Base-by-base conservation (phyloP, 1,139 yeast species). In the Magnusiomyces magnusii region DNA sequence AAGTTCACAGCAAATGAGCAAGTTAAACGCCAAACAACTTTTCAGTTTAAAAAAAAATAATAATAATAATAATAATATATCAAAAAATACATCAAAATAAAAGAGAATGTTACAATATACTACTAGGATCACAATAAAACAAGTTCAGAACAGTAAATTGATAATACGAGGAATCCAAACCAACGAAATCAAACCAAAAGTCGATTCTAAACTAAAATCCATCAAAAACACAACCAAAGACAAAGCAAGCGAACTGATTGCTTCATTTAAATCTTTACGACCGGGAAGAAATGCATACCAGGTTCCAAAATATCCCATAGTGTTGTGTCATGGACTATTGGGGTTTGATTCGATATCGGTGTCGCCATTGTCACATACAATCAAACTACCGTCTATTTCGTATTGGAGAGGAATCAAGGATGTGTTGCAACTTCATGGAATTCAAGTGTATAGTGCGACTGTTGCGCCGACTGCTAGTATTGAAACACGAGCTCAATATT, bases 381-480 rank as follows among this genome's bases (percentile, higher is more conserved):
- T 39, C 44, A 66, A 81, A n/a, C 86, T 23, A 27, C 49, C 27
- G 24, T 44, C 49, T 5, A 71, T 88, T 27, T 86, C 86, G 62
- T 91, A 90, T 69, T 91, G 96, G 95, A 78, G 80, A 61, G 97
- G 97, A 0, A 84, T 91, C 34, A 81, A 80, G 65, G 81, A 81
- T 44, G 83, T 84, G 0, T 71, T 91, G 39, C 80, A 79, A 57
- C 69, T 71, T 0, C 75, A 81, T 28, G 96, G 96, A 0, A 81
- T 88, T 53, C 78, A 79, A 0, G 95, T 88, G 0, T 71, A 86
- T 55, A 83, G 86, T 0, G 90, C 93, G 1, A 82, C 79, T 64
- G 97, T 91, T 0, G 93, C 97, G 0, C 87, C 96, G 0, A 87
- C 87, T 71, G 96, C 90, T 0, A 77, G 85, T 3, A 86, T 91